Evolutionary conservation across 768 basidiomycete species (phyloP), one percentile per base, ranked within the genome.

Genomic region (Auriculariales sp.): DNA sequence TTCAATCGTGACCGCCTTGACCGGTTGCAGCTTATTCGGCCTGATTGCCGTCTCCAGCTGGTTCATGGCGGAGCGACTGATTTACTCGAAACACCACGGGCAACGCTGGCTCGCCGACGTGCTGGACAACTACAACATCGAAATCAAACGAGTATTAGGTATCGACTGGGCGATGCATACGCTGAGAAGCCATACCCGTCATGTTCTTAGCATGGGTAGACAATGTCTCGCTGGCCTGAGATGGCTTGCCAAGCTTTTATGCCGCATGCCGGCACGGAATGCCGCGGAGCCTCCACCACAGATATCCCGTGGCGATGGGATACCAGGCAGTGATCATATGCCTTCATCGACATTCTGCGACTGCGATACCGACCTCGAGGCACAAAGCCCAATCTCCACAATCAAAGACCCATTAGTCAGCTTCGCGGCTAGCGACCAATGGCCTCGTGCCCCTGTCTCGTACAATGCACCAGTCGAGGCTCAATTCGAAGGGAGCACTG

Each of bases 1-100:
- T 24, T 79, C 76, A 0, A 70, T 87, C 52, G 86, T 84, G 15
- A 81, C 85, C 4, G 77, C 88, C 30, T 75, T 88, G 55, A 88
- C 84, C 29, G 71, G 78, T 3, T 77, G 81, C 61, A 83, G 81
- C 11, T 79, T 75, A 10, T 80, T 83, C 55, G 82, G 81, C 44
- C 72, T 84, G 10, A 65, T 72, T 9, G 81, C 82, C 3, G 83
- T 84, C 5, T 83, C 81, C 0, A 64, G 74, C 1, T 86, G 83
- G 83, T 82, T 84, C 58, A 75, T 78, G 11, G 78, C 75, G 3
- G 83, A 85, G 58, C 73, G 77, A 9, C 79, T 74, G 71, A 70
- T 76, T 12, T 84, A 77, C 63, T 63, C 69, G 19, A 70, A 72
- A 9, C 77, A 83, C 58, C 39, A 44, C 31, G 83, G 83, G 3